Conservation (phyloP, 805 yeast species). For the Pichia exigua region DNA sequence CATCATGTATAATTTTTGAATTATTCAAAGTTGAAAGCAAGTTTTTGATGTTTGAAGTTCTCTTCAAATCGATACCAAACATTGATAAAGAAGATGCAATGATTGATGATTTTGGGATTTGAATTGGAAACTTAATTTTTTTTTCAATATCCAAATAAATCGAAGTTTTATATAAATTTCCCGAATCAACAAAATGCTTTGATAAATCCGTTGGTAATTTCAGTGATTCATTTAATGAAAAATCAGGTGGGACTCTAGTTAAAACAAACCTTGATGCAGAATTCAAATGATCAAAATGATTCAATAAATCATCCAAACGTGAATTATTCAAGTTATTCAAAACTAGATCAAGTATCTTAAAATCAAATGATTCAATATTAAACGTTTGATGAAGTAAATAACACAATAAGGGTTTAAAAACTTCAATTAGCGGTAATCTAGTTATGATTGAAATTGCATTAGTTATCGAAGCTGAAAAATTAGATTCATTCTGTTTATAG, state of each 20-base stretch:
- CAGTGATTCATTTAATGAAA: constrained; percentile 4
- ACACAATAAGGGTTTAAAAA: constrained; percentile 41
- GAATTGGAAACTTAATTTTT: constrained; percentile 23
- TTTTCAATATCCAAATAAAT: constrained; percentile 13
- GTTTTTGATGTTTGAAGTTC: constrained; percentile 19
- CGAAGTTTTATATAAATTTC: constrained; percentile 16
- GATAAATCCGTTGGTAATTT: constrained; percentile 8
- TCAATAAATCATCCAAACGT: constrained; percentile 24
- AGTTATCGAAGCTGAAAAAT: constrained; percentile 33
- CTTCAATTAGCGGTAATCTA: constrained; percentile 35
- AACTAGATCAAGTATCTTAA: constrained; percentile 6
- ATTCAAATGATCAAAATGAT: constrained; percentile 10
- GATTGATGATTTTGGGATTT: constrained; percentile 24
- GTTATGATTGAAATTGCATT: constrained; percentile 43
- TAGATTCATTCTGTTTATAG: constrained; percentile 19
- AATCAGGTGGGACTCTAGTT: constrained; percentile 16
- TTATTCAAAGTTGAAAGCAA: constrained; percentile 12
- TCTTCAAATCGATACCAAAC: constrained; percentile 28
- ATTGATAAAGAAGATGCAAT: constrained; percentile 19
- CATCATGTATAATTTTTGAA: constrained; percentile 1
- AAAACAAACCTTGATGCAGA: constrained; percentile 16
- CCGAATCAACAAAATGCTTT: constrained; percentile 14
- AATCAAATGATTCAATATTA: constrained; percentile 4
- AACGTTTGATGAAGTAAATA: constrained; percentile 39
- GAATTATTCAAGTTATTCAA: constrained; percentile 16